phyloP scores from a whole-genome alignment of 352 stramenopile species.

The Globisporangium okanoganense region DNA sequence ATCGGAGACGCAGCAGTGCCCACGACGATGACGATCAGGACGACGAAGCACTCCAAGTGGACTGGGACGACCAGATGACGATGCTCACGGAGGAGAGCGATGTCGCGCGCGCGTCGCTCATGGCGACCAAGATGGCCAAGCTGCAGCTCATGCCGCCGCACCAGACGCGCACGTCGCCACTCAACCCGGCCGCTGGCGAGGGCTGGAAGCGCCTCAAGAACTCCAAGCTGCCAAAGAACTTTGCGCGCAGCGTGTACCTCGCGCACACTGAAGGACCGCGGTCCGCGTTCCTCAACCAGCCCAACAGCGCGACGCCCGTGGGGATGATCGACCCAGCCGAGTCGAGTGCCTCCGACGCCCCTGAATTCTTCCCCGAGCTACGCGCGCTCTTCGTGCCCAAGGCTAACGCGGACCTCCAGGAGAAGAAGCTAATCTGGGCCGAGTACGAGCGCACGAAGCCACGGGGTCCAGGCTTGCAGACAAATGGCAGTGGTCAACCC shows the following conservation, averaged over 20 bases:
- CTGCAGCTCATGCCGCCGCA: conserved; percentile 38
- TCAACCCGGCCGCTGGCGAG: conserved; percentile 29
- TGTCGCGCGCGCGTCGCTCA: conserved; percentile 38
- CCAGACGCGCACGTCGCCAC: conserved; percentile 10
- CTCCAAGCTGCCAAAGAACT: conserved; percentile 47
- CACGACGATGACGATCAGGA: conserved; percentile 20
- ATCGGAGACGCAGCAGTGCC: not conserved
- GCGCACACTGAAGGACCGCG: conserved; percentile 52
- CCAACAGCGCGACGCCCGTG: conserved; percentile 57
- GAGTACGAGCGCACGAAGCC: conserved; percentile 21
- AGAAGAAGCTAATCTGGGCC: conserved; percentile 54
- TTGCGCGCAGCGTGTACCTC: conserved; percentile 56
- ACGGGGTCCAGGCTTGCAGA: not conserved
- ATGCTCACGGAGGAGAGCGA: conserved; percentile 47
- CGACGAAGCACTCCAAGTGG: conserved; percentile 31
- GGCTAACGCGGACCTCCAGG: conserved; percentile 44
- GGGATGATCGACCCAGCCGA: conserved; percentile 69
- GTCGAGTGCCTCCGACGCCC: conserved; percentile 51
- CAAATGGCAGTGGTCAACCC: not conserved
- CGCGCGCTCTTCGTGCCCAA: conserved; percentile 53
- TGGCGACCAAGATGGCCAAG: conserved; percentile 57
- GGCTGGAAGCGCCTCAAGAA: conserved; percentile 75
- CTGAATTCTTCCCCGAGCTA: conserved; percentile 61
- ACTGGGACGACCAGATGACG: conserved; percentile 42
- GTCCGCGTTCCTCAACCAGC: conserved; percentile 59